Evolutionary conservation across 306 rosid genomes (phyloP), one percentile per base, ranked within the genome.

Genomic region (Inga leiocalycina): DNA sequence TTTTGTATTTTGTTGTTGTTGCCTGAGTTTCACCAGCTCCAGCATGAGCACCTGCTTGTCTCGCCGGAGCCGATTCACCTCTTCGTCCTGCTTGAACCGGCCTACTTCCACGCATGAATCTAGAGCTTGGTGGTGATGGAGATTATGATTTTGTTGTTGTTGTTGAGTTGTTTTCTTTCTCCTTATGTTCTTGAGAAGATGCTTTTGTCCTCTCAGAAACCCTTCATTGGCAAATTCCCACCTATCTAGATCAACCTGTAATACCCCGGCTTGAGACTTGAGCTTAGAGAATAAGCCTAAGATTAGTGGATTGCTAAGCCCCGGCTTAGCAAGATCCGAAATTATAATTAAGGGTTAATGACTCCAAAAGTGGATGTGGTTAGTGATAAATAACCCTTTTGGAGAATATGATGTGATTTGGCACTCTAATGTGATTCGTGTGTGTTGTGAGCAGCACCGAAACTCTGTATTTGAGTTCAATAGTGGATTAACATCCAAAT

Each of bases 191-290:
- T 89, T 93, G 71, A 96, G 52, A n/a, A 92, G 94, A 62, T 85
- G 86, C 79, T 74, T 93, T 80, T 91, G 84, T 43, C 99, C 99
- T 90, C 89, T 92, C 4, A 96, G 91, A 86, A 96, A 96, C 69
- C 85, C 91, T 77, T 93, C 94, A 81, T 91, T 92, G 51, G 97
- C 97, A 84, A 94, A 94, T 84, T 94, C 98, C 97, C 97, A 94
- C 44, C 64, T 91, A 72, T 91, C 97, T 80, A 93, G 91, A 85
- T 93, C 97, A 75, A 94, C 92, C 87, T 94, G 0, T 24, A 24
- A 24, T 24, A 24, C 27, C 27, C 27, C 0, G 27, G 0, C 27
- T 24, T 24, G 27, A 24, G 27, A 24, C 27, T 24, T 24, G 27
- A 24, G 27, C 27, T 24, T 24, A 24, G 27, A 24, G 27, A 24